Evolutionary conservation across 2,329 filamentous ascomycete species (phyloP), one percentile per base, ranked within the genome.

Genomic region (Colletotrichum tropicale): DNA sequence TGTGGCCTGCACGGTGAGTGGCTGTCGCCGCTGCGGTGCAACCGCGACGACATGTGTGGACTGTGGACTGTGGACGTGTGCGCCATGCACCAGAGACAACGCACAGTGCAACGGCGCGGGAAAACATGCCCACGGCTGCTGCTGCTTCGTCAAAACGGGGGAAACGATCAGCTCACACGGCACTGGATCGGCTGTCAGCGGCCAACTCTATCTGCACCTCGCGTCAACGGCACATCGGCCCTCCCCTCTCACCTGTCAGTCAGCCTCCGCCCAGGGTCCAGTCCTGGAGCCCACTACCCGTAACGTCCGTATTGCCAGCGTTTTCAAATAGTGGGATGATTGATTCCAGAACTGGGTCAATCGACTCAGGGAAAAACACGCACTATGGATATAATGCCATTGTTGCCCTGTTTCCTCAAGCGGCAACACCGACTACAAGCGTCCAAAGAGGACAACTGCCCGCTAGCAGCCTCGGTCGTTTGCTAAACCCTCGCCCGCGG

Each of bases 171-270:
- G 74, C 70, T 69, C 43, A 67, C 58, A 72, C 64, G 73, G 65
- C 65, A 66, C n/a, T 65, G 70, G 43, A 65, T 68, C 74, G 65
- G 70, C 74, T 74, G 70, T 73, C 65, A 74, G 71, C 58, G 64
- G 70, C 43, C 64, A 76, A 76, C 74, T 76, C 70, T 76, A 74
- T 74, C 74, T 76, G 70, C 74, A 76, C 74, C 70, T 76, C 70
- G 65, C 70, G 48, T 62, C 74, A 74, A 74, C 70, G 70, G 64
- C 58, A 74, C 70, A 65, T 74, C 60, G 64, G 70, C 64, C 28
- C 64, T 71, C 72, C 43, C 43, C 43, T 52, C 43, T 52, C n/a
- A 52, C 43, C 52, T n/a, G 26, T 34, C 32, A 43, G 18, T 60
- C 55, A 64, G 56, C 43, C 71, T 71, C 62, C 64, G 64, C 15